Evolutionary conservation across 805 yeast species (phyloP).

Genomic region (Jamesozyma hellenica): DNA sequence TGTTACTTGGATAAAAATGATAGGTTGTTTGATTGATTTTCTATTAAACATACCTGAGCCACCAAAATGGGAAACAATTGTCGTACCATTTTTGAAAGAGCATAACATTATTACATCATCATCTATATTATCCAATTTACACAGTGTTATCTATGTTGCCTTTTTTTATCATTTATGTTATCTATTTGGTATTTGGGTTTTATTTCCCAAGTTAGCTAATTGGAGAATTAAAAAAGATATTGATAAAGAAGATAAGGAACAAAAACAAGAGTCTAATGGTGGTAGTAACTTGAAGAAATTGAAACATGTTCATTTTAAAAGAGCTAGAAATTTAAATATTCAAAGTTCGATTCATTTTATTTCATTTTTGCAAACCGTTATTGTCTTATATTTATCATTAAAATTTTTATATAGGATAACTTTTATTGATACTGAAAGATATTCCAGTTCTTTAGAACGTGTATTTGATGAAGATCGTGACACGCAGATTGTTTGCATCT

Average conservation of each 20-base stretch:
- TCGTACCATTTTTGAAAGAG: constrained; percentile 11
- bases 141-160: constrained; percentile 24
- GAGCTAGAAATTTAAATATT: constrained; percentile 11
- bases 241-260: constrained; percentile 1
- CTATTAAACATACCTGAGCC: constrained; percentile 17
- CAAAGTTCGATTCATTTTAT: constrained; percentile 52
- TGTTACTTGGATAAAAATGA: not conserved
- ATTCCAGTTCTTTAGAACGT: constrained; percentile 17
- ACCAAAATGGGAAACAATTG: constrained; percentile 5
- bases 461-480: constrained; percentile 19
- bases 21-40: constrained; percentile 6
- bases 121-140: constrained; percentile 19
- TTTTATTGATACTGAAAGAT: constrained; percentile 3
- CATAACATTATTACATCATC: constrained; percentile 13
- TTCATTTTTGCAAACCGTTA: constrained; percentile 69
- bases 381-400: constrained; percentile 42
- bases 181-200: constrained; percentile 17
- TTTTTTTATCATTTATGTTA: constrained; percentile 25
- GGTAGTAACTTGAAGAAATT: constrained; percentile 3
- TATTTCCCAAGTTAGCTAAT: constrained; percentile 21
- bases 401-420: constrained; percentile 6
- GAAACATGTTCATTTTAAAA: constrained; percentile 7
- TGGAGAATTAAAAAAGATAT: constrained; percentile 8
- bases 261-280: constrained; percentile 4
- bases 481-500: constrained; percentile 24